These are phyloP conservation scores for Diutina ranongensis DNA, from an alignment of 1,139 yeast species.

Conservation along the genomic window DNA sequence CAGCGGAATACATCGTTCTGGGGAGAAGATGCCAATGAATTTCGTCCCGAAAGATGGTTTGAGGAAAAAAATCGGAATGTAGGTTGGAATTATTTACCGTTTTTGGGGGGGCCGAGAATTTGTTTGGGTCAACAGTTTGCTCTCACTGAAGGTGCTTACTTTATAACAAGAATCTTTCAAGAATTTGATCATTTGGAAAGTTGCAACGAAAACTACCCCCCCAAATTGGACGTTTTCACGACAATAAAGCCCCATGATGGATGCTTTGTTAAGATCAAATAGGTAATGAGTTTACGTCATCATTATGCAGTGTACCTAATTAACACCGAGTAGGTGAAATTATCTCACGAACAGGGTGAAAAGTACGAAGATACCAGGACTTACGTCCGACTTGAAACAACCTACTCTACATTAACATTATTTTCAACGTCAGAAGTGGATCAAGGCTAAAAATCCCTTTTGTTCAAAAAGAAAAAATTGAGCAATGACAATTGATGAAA, in stretches of 20 bases:
- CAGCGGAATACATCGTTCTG: neutral
- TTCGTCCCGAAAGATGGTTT: slow-evolving; percentile 5
- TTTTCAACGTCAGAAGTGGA: too few species aligned
- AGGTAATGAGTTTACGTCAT: neutral
- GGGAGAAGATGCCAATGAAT: slow-evolving; percentile 5
- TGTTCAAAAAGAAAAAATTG: too few species aligned
- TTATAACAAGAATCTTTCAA: slow-evolving; percentile 5
- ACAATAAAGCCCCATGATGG: slow-evolving; percentile 1
- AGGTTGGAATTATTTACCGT: slow-evolving; percentile 14
- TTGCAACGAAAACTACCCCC: slow-evolving; percentile 2
- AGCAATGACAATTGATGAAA: too few species aligned
- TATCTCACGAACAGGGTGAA: too few species aligned
- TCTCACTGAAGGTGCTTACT: slow-evolving; percentile 1
- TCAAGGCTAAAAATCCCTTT: too few species aligned
- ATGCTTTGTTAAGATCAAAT: neutral
- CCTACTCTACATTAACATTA: too few species aligned
- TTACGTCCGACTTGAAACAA: too few species aligned
- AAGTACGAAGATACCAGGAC: too few species aligned
- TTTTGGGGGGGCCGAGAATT: slow-evolving; percentile 52
- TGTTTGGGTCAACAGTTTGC: slow-evolving; percentile 19
- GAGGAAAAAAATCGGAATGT: neutral
- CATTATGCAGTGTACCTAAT: too few species aligned
- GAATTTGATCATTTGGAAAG: neutral
- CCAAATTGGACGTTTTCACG: neutral
- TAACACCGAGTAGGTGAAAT: too few species aligned